Evolutionary conservation across 495 filamentous ascomycete species (phyloP).

Genomic region (Aspergillus asperescens): DNA sequence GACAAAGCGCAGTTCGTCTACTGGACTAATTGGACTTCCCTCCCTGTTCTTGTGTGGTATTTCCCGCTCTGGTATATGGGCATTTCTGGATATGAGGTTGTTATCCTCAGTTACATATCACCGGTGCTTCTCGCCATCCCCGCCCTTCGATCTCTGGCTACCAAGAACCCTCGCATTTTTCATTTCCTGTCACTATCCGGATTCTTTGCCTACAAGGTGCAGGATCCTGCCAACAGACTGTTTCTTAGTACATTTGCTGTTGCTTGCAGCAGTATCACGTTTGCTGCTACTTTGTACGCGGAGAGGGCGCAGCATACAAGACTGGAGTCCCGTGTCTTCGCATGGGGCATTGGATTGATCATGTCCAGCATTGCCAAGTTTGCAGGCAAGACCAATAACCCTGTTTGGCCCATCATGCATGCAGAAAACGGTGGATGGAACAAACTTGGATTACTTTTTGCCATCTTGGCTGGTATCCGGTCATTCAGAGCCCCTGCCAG

Average conservation of each 20-base stretch:
- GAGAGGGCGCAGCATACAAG: constrained; percentile 67
- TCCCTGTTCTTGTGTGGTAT: constrained; percentile 90
- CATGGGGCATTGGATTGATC: constrained; percentile 77
- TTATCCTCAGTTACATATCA: constrained; percentile 78
- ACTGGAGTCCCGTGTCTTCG: constrained; percentile 74
- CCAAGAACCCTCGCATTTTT: constrained; percentile 60
- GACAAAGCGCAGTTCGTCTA: constrained; percentile 69
- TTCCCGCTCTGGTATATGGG: constrained; percentile 99
- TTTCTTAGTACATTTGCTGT: constrained; percentile 78
- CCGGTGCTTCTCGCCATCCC: constrained; percentile 74
- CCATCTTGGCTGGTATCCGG: constrained; percentile 64
- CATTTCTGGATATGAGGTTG: constrained; percentile 90
- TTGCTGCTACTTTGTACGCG: constrained; percentile 72
- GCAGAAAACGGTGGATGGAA: constrained; percentile 88
- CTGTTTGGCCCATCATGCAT: constrained; percentile 93
- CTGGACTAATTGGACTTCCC: constrained; percentile 87
- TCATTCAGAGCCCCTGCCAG: constrained; percentile 57
- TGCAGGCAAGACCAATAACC: constrained; percentile 93
- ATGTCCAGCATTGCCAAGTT: constrained; percentile 88
- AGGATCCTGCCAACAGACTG: constrained; percentile 68
- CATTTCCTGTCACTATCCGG: constrained; percentile 75
- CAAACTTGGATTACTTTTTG: constrained; percentile 71
- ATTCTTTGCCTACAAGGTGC: constrained; percentile 72
- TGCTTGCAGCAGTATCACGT: constrained; percentile 69
- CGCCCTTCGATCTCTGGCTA: constrained; percentile 59